Percentiles rank a stretch among this genome's conserved stretches.
phyloP scores from a whole-genome alignment of 345 rosid genomes.

The Pistacia vera region DNA sequence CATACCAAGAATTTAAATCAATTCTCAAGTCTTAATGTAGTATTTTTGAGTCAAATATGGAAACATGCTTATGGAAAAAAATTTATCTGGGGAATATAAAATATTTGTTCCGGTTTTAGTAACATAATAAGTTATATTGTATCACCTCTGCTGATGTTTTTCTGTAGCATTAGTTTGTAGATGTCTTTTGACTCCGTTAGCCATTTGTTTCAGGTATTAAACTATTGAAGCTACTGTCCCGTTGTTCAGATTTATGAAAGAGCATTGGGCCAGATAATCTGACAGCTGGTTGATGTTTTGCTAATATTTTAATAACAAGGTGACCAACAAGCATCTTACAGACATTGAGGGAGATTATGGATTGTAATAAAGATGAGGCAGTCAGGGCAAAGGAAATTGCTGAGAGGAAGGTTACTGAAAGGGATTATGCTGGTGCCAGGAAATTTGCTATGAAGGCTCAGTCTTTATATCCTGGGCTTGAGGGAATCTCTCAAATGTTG shows the following conservation, averaged over 20 bases:
- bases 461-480: slow-evolving; percentile 69
- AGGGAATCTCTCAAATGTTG: slow-evolving; percentile 66
- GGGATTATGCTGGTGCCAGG: slow-evolving; percentile 71
- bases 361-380: slow-evolving; percentile 94
- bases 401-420: slow-evolving; percentile 69
- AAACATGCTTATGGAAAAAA: neutral
- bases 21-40: neutral
- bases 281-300: slow-evolving; percentile 14
- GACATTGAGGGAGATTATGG: slow-evolving; percentile 44
- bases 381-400: slow-evolving; percentile 84
- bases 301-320: slow-evolving; percentile 12
- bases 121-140: neutral
- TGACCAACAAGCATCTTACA: slow-evolving; percentile 17
- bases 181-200: neutral
- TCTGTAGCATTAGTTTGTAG: neutral
- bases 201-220: slow-evolving; percentile 31
- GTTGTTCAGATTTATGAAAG: slow-evolving; percentile 18
- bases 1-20: neutral
- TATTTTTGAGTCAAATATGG: slow-evolving; percentile 3
- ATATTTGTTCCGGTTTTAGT: neutral
- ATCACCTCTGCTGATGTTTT: slow-evolving; percentile 6
- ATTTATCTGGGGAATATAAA: too few species aligned
- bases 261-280: neutral
- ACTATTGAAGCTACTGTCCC: neutral
- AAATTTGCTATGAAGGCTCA: slow-evolving; percentile 81